Evolutionary conservation across 495 filamentous ascomycete genomes (phyloP), one percentile per base, ranked within the genome.

Genomic region (Trichoderma gamsii): DNA sequence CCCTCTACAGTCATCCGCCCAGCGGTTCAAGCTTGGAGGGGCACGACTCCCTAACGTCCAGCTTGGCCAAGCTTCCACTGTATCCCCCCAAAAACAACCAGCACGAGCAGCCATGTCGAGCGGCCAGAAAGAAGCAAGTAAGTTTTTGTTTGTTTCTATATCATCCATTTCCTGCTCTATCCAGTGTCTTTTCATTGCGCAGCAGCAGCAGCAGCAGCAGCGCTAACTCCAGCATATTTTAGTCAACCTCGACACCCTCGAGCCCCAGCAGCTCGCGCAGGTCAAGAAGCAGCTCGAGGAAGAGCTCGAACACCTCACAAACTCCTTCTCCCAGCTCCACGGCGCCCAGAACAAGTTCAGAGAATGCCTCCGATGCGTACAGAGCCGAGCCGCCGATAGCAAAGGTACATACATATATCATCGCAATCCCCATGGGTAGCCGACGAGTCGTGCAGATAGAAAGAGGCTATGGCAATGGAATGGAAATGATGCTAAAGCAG

Each of bases 211-310:
- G 49, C 18, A 49, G 25, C 56, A 29, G 16, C 16, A 61, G 56
- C 56, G 56, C 56, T 61, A 15, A 61, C 49, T 13, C 56, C 11
- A 12, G 27, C 23, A 43, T n/a, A 21, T 4, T 41, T 15, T 59
- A 82, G 80, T 82, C 67, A 78, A 78, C 65, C 80, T 86, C 70
- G 79, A 79, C 74, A 78, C 69, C 70, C 80, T 86, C 65, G 81
- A 76, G 69, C 76, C 79, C 7, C 79, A 82, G 64, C 83, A 85
- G 73, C 80, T 85, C 38, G 80, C 70, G 65, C 82, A 83, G 67
- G 87, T 98, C 52, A 97, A 98, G 80, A 92, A 95, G 76, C 93
- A 96, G 75, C 90, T 99, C 68, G 94, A 96, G 76, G 88, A 93
- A 71, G 95, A 99, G 74, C 87, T 99, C 70, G 90, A 96, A 75